Evolutionary conservation across 345 rosid genomes (phyloP).

Genomic region (Salix koriyanagi): DNA sequence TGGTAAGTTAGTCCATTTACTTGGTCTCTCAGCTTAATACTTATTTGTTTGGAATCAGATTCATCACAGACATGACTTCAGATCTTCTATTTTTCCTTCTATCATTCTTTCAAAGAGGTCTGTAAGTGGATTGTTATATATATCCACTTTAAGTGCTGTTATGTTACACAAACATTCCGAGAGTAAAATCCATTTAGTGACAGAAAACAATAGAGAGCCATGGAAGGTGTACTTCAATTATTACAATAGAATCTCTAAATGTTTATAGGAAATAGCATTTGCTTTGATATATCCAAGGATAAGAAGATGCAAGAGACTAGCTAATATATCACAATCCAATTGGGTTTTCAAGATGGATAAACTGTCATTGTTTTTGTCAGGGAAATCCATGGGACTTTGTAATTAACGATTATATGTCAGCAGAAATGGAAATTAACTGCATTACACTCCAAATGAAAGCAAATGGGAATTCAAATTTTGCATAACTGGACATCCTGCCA

Average conservation of each 20-base stretch:
- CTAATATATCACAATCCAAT: background rate
- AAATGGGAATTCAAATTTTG: background rate
- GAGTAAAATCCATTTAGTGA: background rate
- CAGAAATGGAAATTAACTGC: background rate
- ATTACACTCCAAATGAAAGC: background rate
- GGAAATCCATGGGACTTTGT: background rate
- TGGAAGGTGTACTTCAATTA: background rate
- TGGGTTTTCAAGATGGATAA: background rate
- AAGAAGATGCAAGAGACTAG: background rate
- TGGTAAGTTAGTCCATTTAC: constrained; percentile 36
- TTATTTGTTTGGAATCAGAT: background rate
- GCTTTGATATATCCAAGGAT: background rate
- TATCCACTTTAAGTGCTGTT: background rate
- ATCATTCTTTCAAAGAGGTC: background rate
- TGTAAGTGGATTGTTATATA: background rate
- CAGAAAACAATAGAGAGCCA: background rate
- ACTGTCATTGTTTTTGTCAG: background rate
- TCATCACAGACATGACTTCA: background rate
- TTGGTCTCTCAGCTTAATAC: background rate
- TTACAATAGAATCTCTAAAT: background rate
- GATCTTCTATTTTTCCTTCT: background rate
- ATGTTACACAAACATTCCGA: no score
- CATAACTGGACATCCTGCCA: background rate
- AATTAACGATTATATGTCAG: background rate
- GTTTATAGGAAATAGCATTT: background rate